Base-by-base conservation (phyloP, 83 land plant species). In the Diphasiastrum complanatum region DNA sequence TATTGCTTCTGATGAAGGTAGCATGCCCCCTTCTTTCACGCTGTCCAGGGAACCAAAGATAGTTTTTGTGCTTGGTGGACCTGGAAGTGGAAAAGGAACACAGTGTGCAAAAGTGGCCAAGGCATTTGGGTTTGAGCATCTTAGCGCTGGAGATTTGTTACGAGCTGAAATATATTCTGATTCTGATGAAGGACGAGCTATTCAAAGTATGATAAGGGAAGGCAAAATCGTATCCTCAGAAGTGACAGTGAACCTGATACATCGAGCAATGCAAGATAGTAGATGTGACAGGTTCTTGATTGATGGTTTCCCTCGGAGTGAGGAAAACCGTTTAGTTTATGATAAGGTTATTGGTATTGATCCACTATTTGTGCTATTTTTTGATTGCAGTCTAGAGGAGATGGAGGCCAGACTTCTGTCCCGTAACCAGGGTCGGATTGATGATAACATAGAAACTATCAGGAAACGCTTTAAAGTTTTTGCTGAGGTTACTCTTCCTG, bases 371-470 rank as follows among this genome's bases (percentile, higher is more conserved):
- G 73, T 88, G 11, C 67, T 84, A 19, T 88, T 78, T 59, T 84
- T 84, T 67, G 78, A 84, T 49, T 88, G 95, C 67, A 45, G 89
- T 0, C 78, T 82, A 60, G 86, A 81, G 47, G 95, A 84, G 72
- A 79, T 88, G 89, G 86, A 82, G 68, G 72, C 59, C 62, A 79
- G 86, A 26, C 72, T 88, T 52, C 52, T 88, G 26, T 60, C 51
- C 29, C 56, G 86, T 27, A 88, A 88, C 33, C 82, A 84, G 82
- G 95, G 97, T 45, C 82, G 97, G 55, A 83, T 64, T 60, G 97
- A 91, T 80, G 97, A 91, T 64, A 91, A 91, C 74, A 79, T 84
- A 65, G 97, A 87, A 47, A 84, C 95, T 51, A 91, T 87, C 51
- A 79, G 84, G 65, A 88, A 92, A 79, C 77, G 89, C 4, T 92